Base-by-base conservation (phyloP, 2,329 filamentous ascomycete genomes). In the Colletotrichum cereale region DNA sequence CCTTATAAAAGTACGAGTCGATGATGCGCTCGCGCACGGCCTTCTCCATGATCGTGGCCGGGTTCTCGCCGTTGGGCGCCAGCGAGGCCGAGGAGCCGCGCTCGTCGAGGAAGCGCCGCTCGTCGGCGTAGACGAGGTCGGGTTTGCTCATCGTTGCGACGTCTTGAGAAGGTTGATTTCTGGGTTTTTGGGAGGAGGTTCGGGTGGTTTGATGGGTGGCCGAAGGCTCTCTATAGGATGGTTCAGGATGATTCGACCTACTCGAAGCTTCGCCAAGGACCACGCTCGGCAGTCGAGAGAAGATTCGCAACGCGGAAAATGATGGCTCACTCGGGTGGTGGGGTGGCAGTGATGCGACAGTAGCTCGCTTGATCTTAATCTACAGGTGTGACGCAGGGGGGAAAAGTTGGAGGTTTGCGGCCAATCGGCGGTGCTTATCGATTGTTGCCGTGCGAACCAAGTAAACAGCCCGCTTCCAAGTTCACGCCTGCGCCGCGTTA, bases 1-100 rank as follows among this genome's bases (percentile, higher is more conserved):
- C 96, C 82, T 98, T 98, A 93, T 95, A 99, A 85, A 97, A 99
- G 84, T 97, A 97, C 64, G 91, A 94, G 79, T 97, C 95, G 76
- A 95, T 91, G 82, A 99, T 98, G 79, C 96, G 95, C 83, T 99
- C 96, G 79, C 93, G 93, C 75, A 98, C 94, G 50, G 95, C 93
- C 81, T 97, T 97, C 82, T 98, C 96, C 88, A 98, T 93, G 72
- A 98, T 93, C 5, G 93, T 95, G n/a, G 95, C 93, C 0, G 96
- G 96, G 84, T 98, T 98, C 78, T 97, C 92, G 72, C 95, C 95
- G 80, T 96, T 92, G 71, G 90, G 95, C 74, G 96, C 91, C 29
- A 97, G 89, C 44, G 90, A 83, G 56, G 91, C 93, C 16, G 85
- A 86, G 79, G 93, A 93, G 79, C 96, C 96, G 76, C 96, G 93